Percentiles rank a stretch among this genome's conserved stretches.
These are phyloP conservation scores for Carex littledalei DNA, from an alignment of 176 grass and related monocot genomes.

Conservation along the genomic window DNA sequence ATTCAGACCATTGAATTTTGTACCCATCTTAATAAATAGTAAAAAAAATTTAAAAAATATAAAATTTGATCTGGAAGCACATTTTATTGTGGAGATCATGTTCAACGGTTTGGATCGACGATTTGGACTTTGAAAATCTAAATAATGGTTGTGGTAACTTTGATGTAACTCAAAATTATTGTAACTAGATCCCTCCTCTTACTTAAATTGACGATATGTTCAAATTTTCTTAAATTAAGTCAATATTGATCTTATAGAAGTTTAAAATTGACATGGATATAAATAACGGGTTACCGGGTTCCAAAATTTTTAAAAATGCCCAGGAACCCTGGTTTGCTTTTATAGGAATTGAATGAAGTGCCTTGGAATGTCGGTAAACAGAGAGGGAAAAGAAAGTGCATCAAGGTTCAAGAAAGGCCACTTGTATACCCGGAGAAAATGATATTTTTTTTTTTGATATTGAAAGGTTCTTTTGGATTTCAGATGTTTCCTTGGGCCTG, in stretches of 20 bases:
- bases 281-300: slow-evolving; percentile 1
- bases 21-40: too few species aligned
- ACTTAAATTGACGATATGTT: background rate
- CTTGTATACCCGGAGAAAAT: background rate
- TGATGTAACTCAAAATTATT: too few species aligned
- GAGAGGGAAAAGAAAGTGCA: background rate
- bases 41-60: too few species aligned
- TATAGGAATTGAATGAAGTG: background rate
- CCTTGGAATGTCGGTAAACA: slow-evolving; percentile 24
- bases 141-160: too few species aligned
- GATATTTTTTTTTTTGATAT: background rate
- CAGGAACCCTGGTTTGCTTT: background rate
- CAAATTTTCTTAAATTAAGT: background rate
- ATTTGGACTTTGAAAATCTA: too few species aligned
- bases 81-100: too few species aligned
- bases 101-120: too few species aligned
- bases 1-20: too few species aligned
- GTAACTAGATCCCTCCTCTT: too few species aligned
- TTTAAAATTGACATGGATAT: background rate
- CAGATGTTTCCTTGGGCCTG: slow-evolving; percentile 9
- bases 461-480: slow-evolving; percentile 12
- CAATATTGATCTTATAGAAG: background rate
- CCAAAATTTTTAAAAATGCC: background rate
- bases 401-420: slow-evolving; percentile 12
- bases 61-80: too few species aligned